A percentile compares a stretch with the other conserved stretches of the same genome.
Conservation (phyloP, 768 basidiomycete genomes). For the Agrocybe praecox region DNA sequence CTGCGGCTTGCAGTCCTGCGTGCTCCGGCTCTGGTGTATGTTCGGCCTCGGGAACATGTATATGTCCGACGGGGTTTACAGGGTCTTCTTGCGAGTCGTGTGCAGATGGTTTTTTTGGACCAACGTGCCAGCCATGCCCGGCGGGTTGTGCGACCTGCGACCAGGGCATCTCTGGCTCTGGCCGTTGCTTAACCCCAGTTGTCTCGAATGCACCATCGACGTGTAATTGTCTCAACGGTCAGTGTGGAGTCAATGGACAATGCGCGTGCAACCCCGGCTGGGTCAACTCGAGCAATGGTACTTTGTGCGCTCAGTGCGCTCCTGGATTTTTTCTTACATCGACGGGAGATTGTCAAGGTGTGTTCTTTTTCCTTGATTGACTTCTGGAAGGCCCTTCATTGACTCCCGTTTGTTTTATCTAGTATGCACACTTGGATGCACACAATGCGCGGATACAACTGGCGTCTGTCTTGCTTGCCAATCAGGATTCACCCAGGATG, state of each 20-base stretch:
- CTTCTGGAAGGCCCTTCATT: background rate
- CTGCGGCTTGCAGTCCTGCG: slow-evolving; percentile 70
- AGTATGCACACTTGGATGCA: slow-evolving; percentile 79
- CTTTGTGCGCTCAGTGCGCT: slow-evolving; percentile 74
- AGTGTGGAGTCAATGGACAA: slow-evolving; percentile 67
- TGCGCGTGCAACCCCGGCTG: slow-evolving; percentile 82
- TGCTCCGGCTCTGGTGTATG: slow-evolving; percentile 79
- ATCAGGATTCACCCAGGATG: slow-evolving; percentile 66
- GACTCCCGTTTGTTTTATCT: slow-evolving; percentile 1
- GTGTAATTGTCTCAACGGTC: slow-evolving; percentile 85
- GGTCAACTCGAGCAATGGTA: slow-evolving; percentile 70
- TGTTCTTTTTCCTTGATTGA: slow-evolving; percentile 14
- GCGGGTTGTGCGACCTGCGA: slow-evolving; percentile 71
- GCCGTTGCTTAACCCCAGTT: slow-evolving; percentile 61
- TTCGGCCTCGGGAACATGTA: slow-evolving; percentile 67
- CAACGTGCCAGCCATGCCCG: slow-evolving; percentile 71
- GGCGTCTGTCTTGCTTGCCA: slow-evolving; percentile 77
- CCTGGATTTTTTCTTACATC: slow-evolving; percentile 74
- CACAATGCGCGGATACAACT: slow-evolving; percentile 63
- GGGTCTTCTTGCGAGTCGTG: slow-evolving; percentile 84
- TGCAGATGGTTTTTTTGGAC: slow-evolving; percentile 73
- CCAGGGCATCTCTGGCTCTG: slow-evolving; percentile 78
- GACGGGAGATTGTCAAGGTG: slow-evolving; percentile 75
- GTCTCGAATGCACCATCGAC: slow-evolving; percentile 56
- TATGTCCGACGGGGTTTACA: slow-evolving; percentile 73